phyloP scores from a whole-genome alignment of 306 rosid genomes.

The Carpinus viminea region DNA sequence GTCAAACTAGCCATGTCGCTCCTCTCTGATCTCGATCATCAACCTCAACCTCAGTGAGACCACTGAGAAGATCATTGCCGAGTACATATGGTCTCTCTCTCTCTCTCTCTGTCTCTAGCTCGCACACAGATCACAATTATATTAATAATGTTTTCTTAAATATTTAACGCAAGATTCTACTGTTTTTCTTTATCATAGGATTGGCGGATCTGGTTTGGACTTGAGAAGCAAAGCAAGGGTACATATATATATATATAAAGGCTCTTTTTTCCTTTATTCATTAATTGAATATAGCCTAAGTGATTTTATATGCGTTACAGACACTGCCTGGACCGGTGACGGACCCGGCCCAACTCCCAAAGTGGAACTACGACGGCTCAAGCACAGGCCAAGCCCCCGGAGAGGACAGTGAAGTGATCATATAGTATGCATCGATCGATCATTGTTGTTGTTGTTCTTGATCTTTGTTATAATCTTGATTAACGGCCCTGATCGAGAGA shows the following conservation, averaged over 20 bases:
- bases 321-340: slow-evolving; percentile 45
- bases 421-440: slow-evolving; percentile 32
- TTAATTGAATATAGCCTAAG: no score
- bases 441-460: no score
- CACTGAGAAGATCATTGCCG: slow-evolving; percentile 74
- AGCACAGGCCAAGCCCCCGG: slow-evolving; percentile 61
- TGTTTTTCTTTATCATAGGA: slow-evolving; percentile 26
- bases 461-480: not conserved
- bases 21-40: slow-evolving; percentile 65
- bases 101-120: not conserved
- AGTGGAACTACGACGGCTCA: slow-evolving; percentile 62
- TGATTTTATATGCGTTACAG: slow-evolving; percentile 10
- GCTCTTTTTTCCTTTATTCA: not conserved
- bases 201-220: slow-evolving; percentile 62
- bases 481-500: no score
- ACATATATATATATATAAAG: not conserved
- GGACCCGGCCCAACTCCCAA: slow-evolving; percentile 50
- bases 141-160: not conserved
- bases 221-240: slow-evolving; percentile 66
- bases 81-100: slow-evolving; percentile 69
- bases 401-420: slow-evolving; percentile 52
- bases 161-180: not conserved
- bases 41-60: slow-evolving; percentile 65
- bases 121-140: not conserved
- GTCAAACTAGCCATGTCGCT: slow-evolving; percentile 28